Evolutionary conservation across 2,329 filamentous ascomycete species (phyloP).

Genomic region (Xylaria sp.): DNA sequence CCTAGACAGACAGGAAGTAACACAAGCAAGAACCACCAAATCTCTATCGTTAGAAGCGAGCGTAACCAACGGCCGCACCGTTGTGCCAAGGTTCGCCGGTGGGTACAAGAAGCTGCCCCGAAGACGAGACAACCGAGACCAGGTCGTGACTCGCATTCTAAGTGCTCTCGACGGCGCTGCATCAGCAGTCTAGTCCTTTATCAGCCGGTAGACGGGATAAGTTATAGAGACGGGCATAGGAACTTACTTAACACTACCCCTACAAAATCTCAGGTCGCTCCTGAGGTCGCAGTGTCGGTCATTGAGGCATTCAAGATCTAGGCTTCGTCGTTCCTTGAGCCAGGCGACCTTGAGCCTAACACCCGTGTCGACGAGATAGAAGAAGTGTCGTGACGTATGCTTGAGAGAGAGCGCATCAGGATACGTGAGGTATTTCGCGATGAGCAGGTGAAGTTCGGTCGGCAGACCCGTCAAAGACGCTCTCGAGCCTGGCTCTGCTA

Average conservation of each 20-base stretch:
- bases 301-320: constrained; percentile 74
- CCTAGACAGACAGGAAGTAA: constrained; percentile 54
- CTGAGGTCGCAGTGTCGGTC: constrained; percentile 66
- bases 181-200: constrained; percentile 56
- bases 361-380: constrained; percentile 71
- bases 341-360: constrained; percentile 74
- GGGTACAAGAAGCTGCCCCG: constrained; percentile 59
- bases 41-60: constrained; percentile 56
- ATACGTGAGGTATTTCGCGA: constrained; percentile 70
- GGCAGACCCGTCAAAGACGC: constrained; percentile 64
- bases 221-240: background rate
- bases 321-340: constrained; percentile 70
- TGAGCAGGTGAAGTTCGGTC: constrained; percentile 73
- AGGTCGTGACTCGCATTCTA: constrained; percentile 68
- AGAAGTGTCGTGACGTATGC: constrained; percentile 72
- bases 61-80: constrained; percentile 60
- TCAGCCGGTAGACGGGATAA: background rate
- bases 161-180: constrained; percentile 67
- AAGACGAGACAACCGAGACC: constrained; percentile 66
- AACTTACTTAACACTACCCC: constrained; percentile 65
- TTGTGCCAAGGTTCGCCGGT: constrained; percentile 56
- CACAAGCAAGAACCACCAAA: constrained; percentile 61
- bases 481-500: background rate
- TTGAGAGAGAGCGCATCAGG: constrained; percentile 78
- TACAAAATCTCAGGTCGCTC: constrained; percentile 69